Conservation (phyloP, 2,329 filamentous ascomycete genomes). For the Ustulina deusta region DNA sequence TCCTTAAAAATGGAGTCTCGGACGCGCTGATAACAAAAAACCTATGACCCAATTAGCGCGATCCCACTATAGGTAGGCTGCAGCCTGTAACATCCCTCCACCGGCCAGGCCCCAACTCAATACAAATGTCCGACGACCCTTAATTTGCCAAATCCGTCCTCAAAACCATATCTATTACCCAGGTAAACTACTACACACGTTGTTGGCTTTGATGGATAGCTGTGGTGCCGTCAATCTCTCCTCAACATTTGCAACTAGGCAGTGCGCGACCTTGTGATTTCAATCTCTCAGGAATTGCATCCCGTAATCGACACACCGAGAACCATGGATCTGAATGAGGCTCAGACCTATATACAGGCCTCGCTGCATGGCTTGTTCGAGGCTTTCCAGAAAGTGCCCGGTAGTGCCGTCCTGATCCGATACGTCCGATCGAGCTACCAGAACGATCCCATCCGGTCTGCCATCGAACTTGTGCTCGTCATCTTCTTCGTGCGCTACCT, state of each 20-base stretch:
- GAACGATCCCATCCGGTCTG: conserved; percentile 92
- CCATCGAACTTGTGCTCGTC: conserved; percentile 91
- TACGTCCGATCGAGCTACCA: conserved; percentile 99
- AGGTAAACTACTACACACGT: not conserved
- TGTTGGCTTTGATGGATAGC: not conserved
- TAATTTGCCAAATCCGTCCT: conserved; percentile 13
- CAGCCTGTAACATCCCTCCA: conserved; percentile 20
- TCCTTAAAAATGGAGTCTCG: conserved; percentile 5
- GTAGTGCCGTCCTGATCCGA: conserved; percentile 91
- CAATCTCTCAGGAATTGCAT: conserved; percentile 18
- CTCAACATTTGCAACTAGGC: not conserved
- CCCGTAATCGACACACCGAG: conserved; percentile 9
- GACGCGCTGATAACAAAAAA: conserved; percentile 3
- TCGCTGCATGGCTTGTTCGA: conserved; percentile 66
- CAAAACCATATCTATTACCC: not conserved
- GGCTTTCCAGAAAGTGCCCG: conserved; percentile 89
- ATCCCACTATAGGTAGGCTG: too few relatives aligned
- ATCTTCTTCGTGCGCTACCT: conserved; percentile 96
- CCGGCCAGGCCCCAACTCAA: conserved; percentile 2
- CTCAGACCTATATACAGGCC: conserved; percentile 65
- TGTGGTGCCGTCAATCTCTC: not conserved
- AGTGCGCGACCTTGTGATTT: not conserved
- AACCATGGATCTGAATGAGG: conserved; percentile 72
- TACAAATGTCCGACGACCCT: conserved; percentile 24
- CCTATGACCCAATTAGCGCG: conserved; percentile 9